These are phyloP conservation scores for Camellia japonica DNA, from an alignment of 148 eudicot species.

Conservation along the genomic window DNA sequence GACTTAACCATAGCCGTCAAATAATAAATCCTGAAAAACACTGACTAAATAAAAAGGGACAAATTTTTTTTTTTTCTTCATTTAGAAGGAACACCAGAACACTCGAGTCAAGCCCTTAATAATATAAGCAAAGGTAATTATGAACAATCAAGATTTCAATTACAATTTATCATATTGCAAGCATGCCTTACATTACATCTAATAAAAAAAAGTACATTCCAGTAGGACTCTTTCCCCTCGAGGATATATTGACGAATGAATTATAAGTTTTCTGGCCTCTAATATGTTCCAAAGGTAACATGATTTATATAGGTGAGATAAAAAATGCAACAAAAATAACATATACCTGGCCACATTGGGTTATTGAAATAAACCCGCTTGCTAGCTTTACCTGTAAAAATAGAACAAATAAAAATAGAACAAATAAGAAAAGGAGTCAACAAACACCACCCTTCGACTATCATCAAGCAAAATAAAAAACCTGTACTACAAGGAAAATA, in stretches of 20 bases:
- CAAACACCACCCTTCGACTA: not conserved
- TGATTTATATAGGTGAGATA: not conserved
- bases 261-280: not conserved
- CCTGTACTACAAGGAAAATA: not conserved
- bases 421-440: not conserved
- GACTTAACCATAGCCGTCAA: not conserved
- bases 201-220: not conserved
- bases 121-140: not conserved
- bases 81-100: not conserved
- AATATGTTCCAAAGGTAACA: not conserved
- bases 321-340: slow-evolving; percentile 10
- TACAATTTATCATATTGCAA: no score
- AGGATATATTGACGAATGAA: not conserved
- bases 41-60: no score
- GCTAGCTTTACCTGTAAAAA: slow-evolving; percentile 43
- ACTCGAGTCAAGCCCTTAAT: not conserved
- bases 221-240: not conserved
- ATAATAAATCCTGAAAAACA: not conserved
- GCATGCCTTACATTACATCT: no score
- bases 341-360: slow-evolving; percentile 99
- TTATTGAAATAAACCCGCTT: slow-evolving; percentile 73
- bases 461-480: not conserved
- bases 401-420: slow-evolving; percentile 4
- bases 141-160: no score
- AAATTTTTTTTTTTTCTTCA: no score